Evolutionary conservation across 495 filamentous ascomycete species (phyloP), one percentile per base, ranked within the genome.

Genomic region (Lepraria neglecta): DNA sequence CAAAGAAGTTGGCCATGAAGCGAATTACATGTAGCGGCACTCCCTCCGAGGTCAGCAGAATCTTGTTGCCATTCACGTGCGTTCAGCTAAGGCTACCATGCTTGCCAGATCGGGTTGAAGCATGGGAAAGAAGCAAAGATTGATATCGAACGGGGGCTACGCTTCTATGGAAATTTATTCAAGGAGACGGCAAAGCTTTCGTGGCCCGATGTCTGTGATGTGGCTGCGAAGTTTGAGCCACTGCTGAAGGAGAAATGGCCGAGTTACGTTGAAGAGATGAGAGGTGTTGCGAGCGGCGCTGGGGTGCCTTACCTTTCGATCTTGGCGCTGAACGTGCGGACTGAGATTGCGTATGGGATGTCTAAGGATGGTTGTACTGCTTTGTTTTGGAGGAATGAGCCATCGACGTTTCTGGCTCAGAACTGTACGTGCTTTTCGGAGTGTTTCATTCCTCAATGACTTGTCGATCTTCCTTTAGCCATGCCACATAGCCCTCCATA

Each of bases 301-400:
- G 71, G 68, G 2, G 62, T 80, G 15, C 66, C 75, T 14, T 72
- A 86, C 31, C 66, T 80, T 0, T 81, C 85, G 60, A 84, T 89
- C 45, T 70, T 88, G 9, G 84, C 86, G 6, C 62, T 88, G 45
- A 88, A 89, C 60, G 78, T 85, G 21, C 78, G 86, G 21, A 88
- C 83, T 5, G 85, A 88, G 71, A 87, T 88, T 59, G 77, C 80
- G 0, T 82, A 85, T 53, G 86, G 86, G 3, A 70, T 77, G 44
- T 85, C 84, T 64, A 77, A 76, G 11, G 86, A 88, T 61, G 85
- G 84, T 27, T 87, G 86, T 61, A 87, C 86, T 4, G 76, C 78
- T 38, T 59, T 88, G 3, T 78, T 74, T 12, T 86, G 80, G 81
- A 73, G 75, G 62, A 77, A 68, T 11, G 65, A 70, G n/a, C 62